Evolutionary conservation across 805 yeast species (phyloP), one percentile per base, ranked within the genome.

Genomic region (Metschnikowia noctiluminum): DNA sequence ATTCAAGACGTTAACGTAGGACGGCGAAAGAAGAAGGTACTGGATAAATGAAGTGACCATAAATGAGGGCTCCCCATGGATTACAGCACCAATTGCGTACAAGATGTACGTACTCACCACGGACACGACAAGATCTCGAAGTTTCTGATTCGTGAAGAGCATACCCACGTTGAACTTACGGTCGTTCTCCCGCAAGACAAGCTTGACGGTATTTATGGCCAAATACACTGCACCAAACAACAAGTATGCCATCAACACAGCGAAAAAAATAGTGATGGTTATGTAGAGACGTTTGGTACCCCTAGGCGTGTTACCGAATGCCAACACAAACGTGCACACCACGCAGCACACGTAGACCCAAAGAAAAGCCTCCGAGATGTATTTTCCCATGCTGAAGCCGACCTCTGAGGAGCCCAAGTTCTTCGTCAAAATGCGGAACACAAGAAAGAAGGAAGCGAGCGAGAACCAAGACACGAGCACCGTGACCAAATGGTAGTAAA

Each of bases 61-160:
- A 59, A 82, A 87, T 86, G 85, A 82, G 11, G 86, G 85, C 56
- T 82, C 85, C 53, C 80, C 69, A 61, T 81, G 82, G 36, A 82
- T 61, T 50, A 82, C 68, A 16, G 84, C 80, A 0, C 85, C 78
- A 35, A 81, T 61, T 55, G 81, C 76, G 65, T 81, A 82, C 34
- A 82, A 70, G 14, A 83, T 85, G 61, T 79, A 82, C 0, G 87
- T 82, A 4, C 85, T 79, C 6, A 72, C 67, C 16, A 84, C 73
- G 6, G 85, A 84, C 40, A 82, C 83, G 35, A 80, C 78, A 60
- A 75, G 68, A 53, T 75, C 78, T 52, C 79, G 61, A 54, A 75
- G 73, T 50, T 69, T 68, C 13, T 73, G 62, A 54, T 74, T 75
- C 47, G 65, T 61, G 59, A 82, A 77, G 55, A 82, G 71, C 4